phyloP scores from a whole-genome alignment of 2,329 filamentous ascomycete species.

The Colletotrichum sansevieriae region DNA sequence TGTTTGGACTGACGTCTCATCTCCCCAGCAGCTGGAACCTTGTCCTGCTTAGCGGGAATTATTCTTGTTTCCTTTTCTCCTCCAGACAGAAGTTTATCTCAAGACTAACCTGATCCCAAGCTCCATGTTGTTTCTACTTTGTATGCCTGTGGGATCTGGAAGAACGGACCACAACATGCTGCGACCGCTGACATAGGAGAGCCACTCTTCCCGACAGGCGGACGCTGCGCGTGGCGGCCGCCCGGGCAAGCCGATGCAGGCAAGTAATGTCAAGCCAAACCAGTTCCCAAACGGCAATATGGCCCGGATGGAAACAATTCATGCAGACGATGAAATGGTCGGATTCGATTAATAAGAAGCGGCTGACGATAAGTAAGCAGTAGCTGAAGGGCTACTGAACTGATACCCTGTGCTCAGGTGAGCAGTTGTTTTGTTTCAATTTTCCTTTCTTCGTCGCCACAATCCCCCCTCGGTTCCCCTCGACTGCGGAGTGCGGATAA shows the following conservation, averaged over 20 bases:
- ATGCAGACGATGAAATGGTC: not conserved
- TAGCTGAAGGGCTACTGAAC: not conserved
- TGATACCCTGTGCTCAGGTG: not conserved
- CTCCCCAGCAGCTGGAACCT: slow-evolving; percentile 8
- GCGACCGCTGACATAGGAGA: slow-evolving; percentile 13
- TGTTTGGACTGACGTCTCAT: slow-evolving; percentile 24
- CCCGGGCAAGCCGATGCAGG: slow-evolving; percentile 18
- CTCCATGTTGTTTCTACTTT: too few relatives aligned
- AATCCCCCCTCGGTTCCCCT: not conserved
- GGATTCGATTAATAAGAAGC: slow-evolving; percentile 18
- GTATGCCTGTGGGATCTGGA: not conserved
- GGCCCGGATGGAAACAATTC: not conserved
- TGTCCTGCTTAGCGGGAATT: not conserved
- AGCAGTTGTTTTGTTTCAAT: not conserved
- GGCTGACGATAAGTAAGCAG: slow-evolving; percentile 19
- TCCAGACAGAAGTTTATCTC: not conserved
- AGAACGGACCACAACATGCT: slow-evolving; percentile 9
- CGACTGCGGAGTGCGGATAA: not conserved
- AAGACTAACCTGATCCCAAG: too few relatives aligned
- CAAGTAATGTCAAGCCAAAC: slow-evolving; percentile 1
- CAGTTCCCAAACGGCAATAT: slow-evolving; percentile 8
- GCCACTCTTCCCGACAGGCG: slow-evolving; percentile 5
- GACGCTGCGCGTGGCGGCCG: not conserved
- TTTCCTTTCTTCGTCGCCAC: not conserved
- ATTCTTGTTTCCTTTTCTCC: not conserved